Evolutionary conservation across 495 filamentous ascomycete genomes (phyloP).

Genomic region (Letharia columbiana): DNA sequence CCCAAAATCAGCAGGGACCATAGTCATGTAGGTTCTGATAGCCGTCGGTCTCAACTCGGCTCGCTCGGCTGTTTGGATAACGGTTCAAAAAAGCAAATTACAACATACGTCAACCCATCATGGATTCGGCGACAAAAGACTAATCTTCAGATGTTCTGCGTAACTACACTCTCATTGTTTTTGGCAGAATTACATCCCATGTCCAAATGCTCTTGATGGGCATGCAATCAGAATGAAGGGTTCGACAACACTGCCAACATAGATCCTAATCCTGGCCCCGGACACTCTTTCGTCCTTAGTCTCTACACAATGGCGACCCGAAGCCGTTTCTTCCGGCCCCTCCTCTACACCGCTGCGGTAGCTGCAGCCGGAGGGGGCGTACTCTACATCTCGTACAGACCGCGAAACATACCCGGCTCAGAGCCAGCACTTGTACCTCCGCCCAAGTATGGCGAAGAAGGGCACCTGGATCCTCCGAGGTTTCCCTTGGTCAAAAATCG

Average conservation of each 20-base stretch:
- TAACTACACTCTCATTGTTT: not conserved
- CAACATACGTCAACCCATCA: not conserved
- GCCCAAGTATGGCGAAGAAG: constrained; percentile 68
- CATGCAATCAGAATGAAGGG: not conserved
- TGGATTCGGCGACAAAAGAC: not conserved
- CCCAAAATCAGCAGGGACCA: too few species aligned
- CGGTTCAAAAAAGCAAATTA: not conserved
- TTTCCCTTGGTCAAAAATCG: constrained; percentile 73
- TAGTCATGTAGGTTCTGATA: not conserved
- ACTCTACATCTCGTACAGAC: constrained; percentile 72
- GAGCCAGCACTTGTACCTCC: constrained; percentile 73
- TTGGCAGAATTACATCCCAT: not conserved
- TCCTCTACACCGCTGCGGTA: constrained; percentile 55
- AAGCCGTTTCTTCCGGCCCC: constrained; percentile 46
- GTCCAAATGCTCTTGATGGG: not conserved
- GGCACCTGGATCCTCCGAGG: constrained; percentile 67
- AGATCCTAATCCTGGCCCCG: not conserved
- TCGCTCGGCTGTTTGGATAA: not conserved
- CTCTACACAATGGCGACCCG: constrained; percentile 14
- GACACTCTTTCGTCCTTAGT: not conserved
- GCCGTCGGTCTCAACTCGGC: constrained; percentile 13
- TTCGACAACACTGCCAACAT: not conserved
- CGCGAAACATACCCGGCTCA: constrained; percentile 75
- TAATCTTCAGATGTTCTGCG: not conserved
- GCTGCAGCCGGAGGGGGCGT: constrained; percentile 50